Evolutionary conservation across 768 basidiomycete species (phyloP).

Genomic region (Suillus discolor): DNA sequence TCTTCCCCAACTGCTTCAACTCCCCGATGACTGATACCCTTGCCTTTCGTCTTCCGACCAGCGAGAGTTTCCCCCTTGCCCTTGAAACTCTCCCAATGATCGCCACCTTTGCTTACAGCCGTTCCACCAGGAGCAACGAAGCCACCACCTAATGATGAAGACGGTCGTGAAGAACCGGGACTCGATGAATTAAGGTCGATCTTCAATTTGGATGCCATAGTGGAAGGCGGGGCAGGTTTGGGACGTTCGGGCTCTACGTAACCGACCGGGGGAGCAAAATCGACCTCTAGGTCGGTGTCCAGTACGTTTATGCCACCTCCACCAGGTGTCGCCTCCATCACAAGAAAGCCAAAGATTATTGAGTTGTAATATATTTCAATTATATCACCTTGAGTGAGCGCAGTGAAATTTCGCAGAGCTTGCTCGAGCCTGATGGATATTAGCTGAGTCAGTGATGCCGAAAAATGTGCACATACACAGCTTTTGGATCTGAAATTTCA

Average conservation of each 20-base stretch:
- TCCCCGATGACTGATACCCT: constrained; percentile 84
- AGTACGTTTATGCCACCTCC: constrained; percentile 87
- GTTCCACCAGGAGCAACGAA: constrained; percentile 54
- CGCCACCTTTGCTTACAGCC: constrained; percentile 73
- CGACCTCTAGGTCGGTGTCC: constrained; percentile 98
- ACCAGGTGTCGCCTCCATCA: constrained; percentile 91
- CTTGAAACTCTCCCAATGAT: constrained; percentile 94
- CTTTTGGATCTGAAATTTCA: constrained; percentile 96
- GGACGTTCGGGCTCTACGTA: constrained; percentile 94
- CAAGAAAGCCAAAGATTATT: constrained; percentile 91
- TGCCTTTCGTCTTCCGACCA: constrained; percentile 94
- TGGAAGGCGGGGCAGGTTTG: constrained; percentile 76
- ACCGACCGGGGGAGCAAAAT: constrained; percentile 90
- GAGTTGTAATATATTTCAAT: constrained; percentile 98
- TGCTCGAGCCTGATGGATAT: constrained; percentile 76
- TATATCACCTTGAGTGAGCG: constrained; percentile 92
- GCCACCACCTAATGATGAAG: constrained; percentile 70
- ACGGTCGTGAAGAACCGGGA: constrained; percentile 83
- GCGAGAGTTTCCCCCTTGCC: constrained; percentile 90
- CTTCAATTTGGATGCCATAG: constrained; percentile 97
- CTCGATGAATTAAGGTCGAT: constrained; percentile 89
- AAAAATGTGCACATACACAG: constrained; percentile 68
- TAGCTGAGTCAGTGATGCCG: not conserved
- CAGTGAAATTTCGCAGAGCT: constrained; percentile 90
- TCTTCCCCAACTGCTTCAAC: constrained; percentile 76